Conservation (phyloP, 2,329 filamentous ascomycete genomes). For the Trichoderma afroharzianum region DNA sequence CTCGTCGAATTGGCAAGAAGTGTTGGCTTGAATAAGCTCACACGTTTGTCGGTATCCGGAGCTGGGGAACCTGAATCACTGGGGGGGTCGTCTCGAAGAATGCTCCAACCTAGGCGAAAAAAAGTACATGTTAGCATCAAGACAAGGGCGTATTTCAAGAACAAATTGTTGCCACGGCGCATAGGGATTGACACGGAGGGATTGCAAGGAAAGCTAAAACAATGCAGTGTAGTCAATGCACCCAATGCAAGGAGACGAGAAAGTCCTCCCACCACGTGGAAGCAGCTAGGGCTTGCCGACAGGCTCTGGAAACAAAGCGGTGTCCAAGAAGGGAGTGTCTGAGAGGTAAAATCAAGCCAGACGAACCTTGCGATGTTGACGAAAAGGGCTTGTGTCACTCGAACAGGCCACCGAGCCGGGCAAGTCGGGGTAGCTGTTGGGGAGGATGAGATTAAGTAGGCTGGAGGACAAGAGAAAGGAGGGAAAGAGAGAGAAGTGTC, state of each 20-base stretch:
- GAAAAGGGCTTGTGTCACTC: conserved; percentile 19
- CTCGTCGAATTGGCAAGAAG: conserved; percentile 17
- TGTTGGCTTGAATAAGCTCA: neutral
- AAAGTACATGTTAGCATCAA: neutral
- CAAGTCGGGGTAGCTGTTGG: conserved; percentile 8
- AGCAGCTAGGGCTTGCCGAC: neutral
- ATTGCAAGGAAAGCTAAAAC: neutral
- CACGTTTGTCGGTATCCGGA: neutral
- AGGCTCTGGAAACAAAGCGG: neutral
- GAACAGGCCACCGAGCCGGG: conserved; percentile 15
- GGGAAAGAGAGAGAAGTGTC: conserved; percentile 13
- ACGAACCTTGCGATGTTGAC: conserved; percentile 24
- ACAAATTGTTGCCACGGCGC: neutral
- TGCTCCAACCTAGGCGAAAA: neutral
- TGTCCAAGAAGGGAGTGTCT: neutral
- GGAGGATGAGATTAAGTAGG: neutral
- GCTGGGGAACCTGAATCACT: neutral
- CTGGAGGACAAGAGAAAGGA: neutral
- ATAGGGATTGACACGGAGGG: neutral
- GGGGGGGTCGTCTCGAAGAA: neutral
- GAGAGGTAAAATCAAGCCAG: neutral
- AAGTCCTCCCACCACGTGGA: neutral
- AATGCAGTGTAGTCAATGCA: neutral
- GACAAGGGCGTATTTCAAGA: neutral
- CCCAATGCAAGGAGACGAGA: neutral